A percentile compares a stretch with the other conserved stretches of the same genome.
Conservation (phyloP, 768 basidiomycete species). For the Agaricus blazei region DNA sequence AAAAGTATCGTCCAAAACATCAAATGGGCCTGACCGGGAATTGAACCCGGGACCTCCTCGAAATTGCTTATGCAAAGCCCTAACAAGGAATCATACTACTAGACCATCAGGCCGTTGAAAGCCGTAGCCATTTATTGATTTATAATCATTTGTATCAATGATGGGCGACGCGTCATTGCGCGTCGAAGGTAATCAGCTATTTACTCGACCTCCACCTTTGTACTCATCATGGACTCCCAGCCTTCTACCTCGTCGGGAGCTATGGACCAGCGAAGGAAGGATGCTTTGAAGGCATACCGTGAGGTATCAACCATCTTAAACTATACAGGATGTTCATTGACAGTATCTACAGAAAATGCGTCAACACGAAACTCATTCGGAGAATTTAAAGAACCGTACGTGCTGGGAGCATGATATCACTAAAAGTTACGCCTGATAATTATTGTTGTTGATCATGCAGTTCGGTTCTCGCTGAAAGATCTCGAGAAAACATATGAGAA, state of each 20-base stretch:
- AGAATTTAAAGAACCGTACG: slow-evolving; percentile 87
- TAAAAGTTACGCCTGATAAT: not conserved
- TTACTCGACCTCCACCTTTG: slow-evolving; percentile 2
- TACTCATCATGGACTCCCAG: slow-evolving; percentile 33
- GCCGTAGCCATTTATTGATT: not conserved
- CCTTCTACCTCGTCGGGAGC: slow-evolving; percentile 52
- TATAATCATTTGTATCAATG: not conserved
- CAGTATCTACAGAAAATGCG: slow-evolving; percentile 75
- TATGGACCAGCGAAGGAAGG: slow-evolving; percentile 68
- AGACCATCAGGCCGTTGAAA: slow-evolving; percentile 42
- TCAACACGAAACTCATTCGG: slow-evolving; percentile 81
- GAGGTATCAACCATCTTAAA: slow-evolving; percentile 39
- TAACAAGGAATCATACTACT: slow-evolving; percentile 63
- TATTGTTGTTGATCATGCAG: slow-evolving; percentile 31
- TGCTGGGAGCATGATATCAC: slow-evolving; percentile 8
- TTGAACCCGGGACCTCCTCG: slow-evolving; percentile 89
- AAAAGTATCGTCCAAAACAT: not conserved
- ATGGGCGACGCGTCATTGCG: slow-evolving; percentile 33
- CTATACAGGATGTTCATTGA: not conserved
- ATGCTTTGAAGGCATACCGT: slow-evolving; percentile 73
- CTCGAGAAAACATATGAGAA: slow-evolving; percentile 87
- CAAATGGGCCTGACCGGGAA: slow-evolving; percentile 70
- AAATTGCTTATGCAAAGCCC: slow-evolving; percentile 28
- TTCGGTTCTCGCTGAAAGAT: slow-evolving; percentile 87
- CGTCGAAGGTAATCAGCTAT: slow-evolving; percentile 22